Base-by-base conservation (phyloP, 1,284 basidiomycete genomes). In the Quambalaria eucalypti region DNA sequence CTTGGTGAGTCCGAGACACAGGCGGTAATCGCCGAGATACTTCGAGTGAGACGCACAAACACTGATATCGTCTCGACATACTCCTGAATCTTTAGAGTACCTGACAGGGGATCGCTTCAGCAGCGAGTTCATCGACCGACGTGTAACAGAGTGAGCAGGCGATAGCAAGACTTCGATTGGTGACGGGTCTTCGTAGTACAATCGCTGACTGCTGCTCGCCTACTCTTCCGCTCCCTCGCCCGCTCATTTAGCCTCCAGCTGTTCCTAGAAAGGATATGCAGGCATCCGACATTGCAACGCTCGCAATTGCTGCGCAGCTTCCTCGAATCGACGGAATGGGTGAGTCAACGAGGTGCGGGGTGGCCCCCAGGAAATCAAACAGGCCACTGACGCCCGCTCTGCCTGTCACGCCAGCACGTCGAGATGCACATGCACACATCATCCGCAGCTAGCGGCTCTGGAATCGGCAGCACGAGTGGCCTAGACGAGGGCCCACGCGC, bases 281-380 rank as follows among this genome's bases (percentile, higher is more conserved):
- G 90, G 33, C 95, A 99, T 77, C 92, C 95, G 9, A 95, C 88
- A 0, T 79, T 99, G n/a, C 90, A 95, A 73, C 81, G 93, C 40
- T 88, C 88, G 59, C 87, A 87, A 16, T 82, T 97, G 19, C 81
- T 95, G 21, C 84, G 87, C 23, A 88, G 88, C 48, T 98, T 99
- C 78, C 85, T 98, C 54, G 89, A 91, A 74, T 95, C 90, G 10
- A 87, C 87, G 38, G 92, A 99, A 89, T 99, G 93, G 93, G 91
- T 92, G 73, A 58, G 83, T 88, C 51, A 87, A 6, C 4, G n/a
- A n/a, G n/a, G n/a, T n/a, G n/a, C n/a, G n/a, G 19, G 16, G 21
- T n/a, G 25, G 4, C 8, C 23, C 12, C 26, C 6, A 25, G 8
- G 2, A 29, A 10, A 2, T 29, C 6, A 38, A 19, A 23, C 42